A percentile compares a stretch with the other conserved stretches of the same genome.
These are phyloP conservation scores for Verbascum thapsus DNA, from an alignment of 257 asterid genomes.

Conservation along the genomic window DNA sequence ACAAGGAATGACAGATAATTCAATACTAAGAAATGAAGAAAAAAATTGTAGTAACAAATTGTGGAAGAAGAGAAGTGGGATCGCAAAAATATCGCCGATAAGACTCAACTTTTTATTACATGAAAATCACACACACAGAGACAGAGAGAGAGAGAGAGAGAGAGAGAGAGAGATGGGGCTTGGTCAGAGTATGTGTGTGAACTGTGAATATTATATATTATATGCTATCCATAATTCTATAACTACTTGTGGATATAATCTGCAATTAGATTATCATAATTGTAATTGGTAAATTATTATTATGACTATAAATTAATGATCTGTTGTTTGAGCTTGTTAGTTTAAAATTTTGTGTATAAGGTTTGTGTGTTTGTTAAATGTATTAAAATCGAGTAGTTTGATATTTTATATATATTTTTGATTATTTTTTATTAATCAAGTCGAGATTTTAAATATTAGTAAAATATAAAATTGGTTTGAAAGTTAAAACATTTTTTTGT, in stretches of 20 bases:
- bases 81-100: constrained; percentile 45
- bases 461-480: no score
- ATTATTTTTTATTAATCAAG: no score
- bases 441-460: no score
- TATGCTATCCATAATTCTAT: no score
- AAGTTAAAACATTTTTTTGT: no score
- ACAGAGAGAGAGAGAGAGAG: not conserved
- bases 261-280: constrained; percentile 12
- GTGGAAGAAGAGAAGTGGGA: constrained; percentile 36
- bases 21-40: constrained; percentile 15
- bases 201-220: constrained; percentile 9
- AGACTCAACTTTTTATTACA: constrained; percentile 22
- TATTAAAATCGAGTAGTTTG: no score
- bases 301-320: no score
- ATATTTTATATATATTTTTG: no score
- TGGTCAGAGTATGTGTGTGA: constrained; percentile 21
- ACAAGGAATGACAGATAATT: constrained; percentile 37
- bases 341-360: no score
- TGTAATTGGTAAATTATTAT: not conserved
- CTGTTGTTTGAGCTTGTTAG: no score
- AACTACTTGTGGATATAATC: not conserved
- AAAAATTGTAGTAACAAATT: constrained; percentile 32
- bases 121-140: constrained; percentile 6
- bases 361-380: no score
- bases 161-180: constrained; percentile 4